These are phyloP conservation scores for Fraxinus ornus DNA, from an alignment of 305 asterid genomes.

Conservation along the genomic window DNA sequence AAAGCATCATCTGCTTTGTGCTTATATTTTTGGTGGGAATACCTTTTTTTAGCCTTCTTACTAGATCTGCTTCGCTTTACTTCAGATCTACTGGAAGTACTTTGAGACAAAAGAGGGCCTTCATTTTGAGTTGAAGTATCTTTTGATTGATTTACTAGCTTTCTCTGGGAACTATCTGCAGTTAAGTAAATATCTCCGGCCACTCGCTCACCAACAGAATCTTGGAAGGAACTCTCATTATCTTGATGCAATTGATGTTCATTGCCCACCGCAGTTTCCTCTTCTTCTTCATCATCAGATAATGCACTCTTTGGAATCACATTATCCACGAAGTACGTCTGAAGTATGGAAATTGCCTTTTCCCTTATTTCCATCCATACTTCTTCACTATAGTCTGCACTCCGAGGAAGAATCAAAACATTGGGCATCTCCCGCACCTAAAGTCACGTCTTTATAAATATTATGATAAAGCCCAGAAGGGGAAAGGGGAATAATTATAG, in stretches of 20 bases:
- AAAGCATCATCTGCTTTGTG: conserved; percentile 70
- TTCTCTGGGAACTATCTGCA: conserved; percentile 72
- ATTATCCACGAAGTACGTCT: conserved; percentile 71
- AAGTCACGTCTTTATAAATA: conserved; percentile 24
- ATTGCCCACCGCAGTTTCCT: conserved; percentile 55
- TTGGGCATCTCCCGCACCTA: conserved; percentile 99
- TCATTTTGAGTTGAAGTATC: conserved; percentile 66
- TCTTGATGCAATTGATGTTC: conserved; percentile 51
- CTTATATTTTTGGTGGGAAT: conserved; percentile 80
- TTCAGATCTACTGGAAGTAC: conserved; percentile 63
- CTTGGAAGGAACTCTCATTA: conserved; percentile 56
- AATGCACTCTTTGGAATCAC: conserved; percentile 70
- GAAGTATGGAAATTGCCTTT: conserved; percentile 75
- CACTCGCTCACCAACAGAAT: conserved; percentile 51
- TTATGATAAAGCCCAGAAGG: background rate
- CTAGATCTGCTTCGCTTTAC: conserved; percentile 85
- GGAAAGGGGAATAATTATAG: background rate
- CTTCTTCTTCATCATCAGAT: conserved; percentile 82
- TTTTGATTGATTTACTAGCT: conserved; percentile 45
- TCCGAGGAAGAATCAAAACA: conserved; percentile 94
- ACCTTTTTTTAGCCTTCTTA: conserved; percentile 94
- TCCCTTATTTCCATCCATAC: conserved; percentile 99
- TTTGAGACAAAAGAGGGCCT: conserved; percentile 57
- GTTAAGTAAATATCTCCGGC: conserved; percentile 48
- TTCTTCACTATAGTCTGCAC: conserved; percentile 99